Conservation (phyloP, 169 alveolate species). For the Hepatocystis sp. region DNA sequence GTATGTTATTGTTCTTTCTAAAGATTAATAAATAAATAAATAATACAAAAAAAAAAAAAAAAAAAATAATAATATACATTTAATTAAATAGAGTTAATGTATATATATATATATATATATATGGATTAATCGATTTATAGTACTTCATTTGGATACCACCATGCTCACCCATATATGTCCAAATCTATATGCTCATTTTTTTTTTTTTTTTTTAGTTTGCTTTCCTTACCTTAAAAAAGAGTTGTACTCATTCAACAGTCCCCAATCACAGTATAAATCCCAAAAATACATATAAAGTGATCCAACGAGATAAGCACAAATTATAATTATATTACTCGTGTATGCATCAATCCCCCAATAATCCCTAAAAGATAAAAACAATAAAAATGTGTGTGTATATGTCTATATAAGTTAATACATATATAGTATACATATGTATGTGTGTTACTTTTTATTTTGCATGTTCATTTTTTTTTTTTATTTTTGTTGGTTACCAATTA, state of each 20-base stretch:
- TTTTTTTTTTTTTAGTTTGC: background rate
- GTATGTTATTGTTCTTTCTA: conserved; percentile 64
- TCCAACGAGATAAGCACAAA: conserved; percentile 85
- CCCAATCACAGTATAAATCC: conserved; percentile 93
- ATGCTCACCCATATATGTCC: background rate
- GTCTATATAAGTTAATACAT: conserved; percentile 23
- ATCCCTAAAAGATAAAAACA: conserved; percentile 25
- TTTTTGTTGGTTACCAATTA: conserved; percentile 61
- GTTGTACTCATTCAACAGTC: conserved; percentile 79
- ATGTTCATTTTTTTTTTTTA: background rate
- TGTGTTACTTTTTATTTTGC: background rate
- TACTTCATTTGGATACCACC: background rate
- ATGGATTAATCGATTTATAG: background rate
- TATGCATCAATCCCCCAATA: conserved; percentile 67
- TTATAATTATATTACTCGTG: conserved; percentile 78
- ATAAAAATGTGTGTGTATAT: background rate
- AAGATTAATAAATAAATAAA: background rate
- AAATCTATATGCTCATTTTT: background rate
- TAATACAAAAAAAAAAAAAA: background rate
- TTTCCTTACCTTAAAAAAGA: conserved; percentile 75
- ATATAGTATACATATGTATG: background rate
- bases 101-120: background rate
- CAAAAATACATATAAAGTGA: conserved; percentile 88
- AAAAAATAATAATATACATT: background rate
- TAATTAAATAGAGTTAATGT: background rate